Evolutionary conservation across 441 rosid genomes (phyloP), one percentile per base, ranked within the genome.

Genomic region (Sinapis alba): DNA sequence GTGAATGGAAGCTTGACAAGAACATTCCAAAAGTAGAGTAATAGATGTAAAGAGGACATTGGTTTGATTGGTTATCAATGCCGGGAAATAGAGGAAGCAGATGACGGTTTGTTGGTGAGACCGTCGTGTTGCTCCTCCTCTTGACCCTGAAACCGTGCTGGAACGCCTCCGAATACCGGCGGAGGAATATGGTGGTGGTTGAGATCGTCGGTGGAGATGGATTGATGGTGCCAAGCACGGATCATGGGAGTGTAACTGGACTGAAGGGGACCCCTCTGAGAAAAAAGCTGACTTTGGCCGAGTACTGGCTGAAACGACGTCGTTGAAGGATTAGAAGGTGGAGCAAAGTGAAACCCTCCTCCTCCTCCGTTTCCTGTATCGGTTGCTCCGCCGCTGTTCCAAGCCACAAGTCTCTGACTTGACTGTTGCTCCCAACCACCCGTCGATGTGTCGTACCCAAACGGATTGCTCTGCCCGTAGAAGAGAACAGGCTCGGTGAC

Each of bases 201-300:
- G 71, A 71, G 74, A 21, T 79, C 84, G 20, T 77, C 77, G 47
- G 78, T 78, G 78, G 78, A 62, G 54, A 72, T 73, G 74, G 74
- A 63, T 3, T 61, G 82, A 8, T 72, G 78, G 3, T 75, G 86
- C 96, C 96, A 90, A 86, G 97, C 97, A 86, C 94, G 97, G 85
- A 85, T 69, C 72, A 87, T 78, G 78, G 97, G 89, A 79, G 81
- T 80, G 89, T 88, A 82, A 89, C 93, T 94, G 98, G 98, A 94
- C 98, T 94, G 97, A 94, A 94, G 97, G 97, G 97, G 88, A 88
- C 98, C 97, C 98, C 98, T 88, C 90, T 90, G 96, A 80, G 94
- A 71, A 85, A 65, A 82, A 67, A 82, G 79, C 85, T 87, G 97
- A 83, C 83, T 85, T 75, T 86, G 90, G 84, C 97, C 89, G 28